These are phyloP conservation scores for Coemansia sp. DNA, from an alignment of 192 early-diverging fungal species.

Conservation along the genomic window DNA sequence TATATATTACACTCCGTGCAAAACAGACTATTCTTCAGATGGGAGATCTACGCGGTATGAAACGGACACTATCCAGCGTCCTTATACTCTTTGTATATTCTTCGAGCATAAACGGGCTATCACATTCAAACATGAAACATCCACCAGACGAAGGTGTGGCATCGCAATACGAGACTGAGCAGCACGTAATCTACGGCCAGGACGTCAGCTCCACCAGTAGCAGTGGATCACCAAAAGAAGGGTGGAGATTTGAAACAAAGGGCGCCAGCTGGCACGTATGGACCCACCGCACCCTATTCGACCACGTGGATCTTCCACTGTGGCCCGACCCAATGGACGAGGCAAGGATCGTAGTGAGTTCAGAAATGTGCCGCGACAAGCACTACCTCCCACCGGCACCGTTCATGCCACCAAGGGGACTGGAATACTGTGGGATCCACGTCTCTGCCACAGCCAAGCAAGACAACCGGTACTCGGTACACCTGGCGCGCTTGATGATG, in stretches of 20 bases:
- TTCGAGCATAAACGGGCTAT: constrained; percentile 10
- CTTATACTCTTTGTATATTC: background rate
- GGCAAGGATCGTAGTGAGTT: constrained; percentile 37
- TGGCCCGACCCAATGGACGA: constrained; percentile 41
- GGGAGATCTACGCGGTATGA: no score
- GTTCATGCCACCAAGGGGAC: constrained; percentile 33
- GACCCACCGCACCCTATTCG: constrained; percentile 30
- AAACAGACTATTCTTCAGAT: no score
- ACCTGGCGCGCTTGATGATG: constrained; percentile 27
- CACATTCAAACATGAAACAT: constrained; percentile 35
- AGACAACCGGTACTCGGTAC: no score
- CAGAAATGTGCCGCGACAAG: constrained; percentile 36
- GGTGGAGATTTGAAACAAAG: constrained; percentile 28
- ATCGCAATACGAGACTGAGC: constrained; percentile 18
- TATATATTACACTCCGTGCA: no score
- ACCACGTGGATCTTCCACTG: constrained; percentile 35
- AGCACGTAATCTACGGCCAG: constrained; percentile 41
- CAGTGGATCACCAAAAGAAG: constrained; percentile 12
- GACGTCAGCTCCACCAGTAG: constrained; percentile 23
- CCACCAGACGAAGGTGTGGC: constrained; percentile 4
- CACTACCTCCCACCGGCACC: constrained; percentile 25
- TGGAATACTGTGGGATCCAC: constrained; percentile 46
- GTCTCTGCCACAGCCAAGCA: constrained; percentile 23
- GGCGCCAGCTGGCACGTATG: constrained; percentile 48
- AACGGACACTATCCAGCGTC: background rate